Percentiles rank a stretch among this genome's conserved stretches.
These are phyloP conservation scores for Saccharomyces hybrid DNA, from an alignment of 1,139 yeast genomes.

Conservation along the genomic window DNA sequence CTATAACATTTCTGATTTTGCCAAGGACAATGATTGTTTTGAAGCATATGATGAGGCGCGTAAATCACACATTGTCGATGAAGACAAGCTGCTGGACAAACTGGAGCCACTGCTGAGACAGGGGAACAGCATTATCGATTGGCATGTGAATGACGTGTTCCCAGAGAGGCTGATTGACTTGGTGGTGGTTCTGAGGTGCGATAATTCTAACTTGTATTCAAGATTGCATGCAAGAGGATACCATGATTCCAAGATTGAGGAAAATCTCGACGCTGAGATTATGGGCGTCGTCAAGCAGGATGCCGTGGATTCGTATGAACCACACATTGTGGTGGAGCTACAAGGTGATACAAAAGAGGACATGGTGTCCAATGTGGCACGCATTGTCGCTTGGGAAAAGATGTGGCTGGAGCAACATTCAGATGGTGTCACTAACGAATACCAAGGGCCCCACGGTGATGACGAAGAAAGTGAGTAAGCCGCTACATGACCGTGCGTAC, in stretches of 20 bases:
- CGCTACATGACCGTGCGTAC: neutral
- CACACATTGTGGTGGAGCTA: slow-evolving; percentile 75
- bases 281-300: slow-evolving; percentile 89
- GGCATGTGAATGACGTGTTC: slow-evolving; percentile 96
- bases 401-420: slow-evolving; percentile 56
- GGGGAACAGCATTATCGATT: slow-evolving; percentile 87
- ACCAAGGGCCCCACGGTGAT: slow-evolving; percentile 13
- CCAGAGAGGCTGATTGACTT: slow-evolving; percentile 90
- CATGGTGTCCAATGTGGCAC: slow-evolving; percentile 69
- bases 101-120: slow-evolving; percentile 68
- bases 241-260: slow-evolving; percentile 73
- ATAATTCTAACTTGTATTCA: slow-evolving; percentile 63
- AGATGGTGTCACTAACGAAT: slow-evolving; percentile 38
- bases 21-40: slow-evolving; percentile 67
- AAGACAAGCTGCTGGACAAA: slow-evolving; percentile 75
- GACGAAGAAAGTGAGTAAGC: slow-evolving; percentile 1
- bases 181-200: slow-evolving; percentile 80
- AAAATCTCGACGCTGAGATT: slow-evolving; percentile 91
- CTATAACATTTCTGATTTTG: slow-evolving; percentile 71
- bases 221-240: slow-evolving; percentile 70
- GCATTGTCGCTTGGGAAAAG: slow-evolving; percentile 66
- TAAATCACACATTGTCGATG: slow-evolving; percentile 86
- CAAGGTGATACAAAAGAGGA: slow-evolving; percentile 65
- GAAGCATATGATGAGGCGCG: slow-evolving; percentile 82
- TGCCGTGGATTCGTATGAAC: slow-evolving; percentile 73